Percentiles rank a stretch among this genome's conserved stretches.
These are phyloP conservation scores for Aureobasidium subglaciale DNA, from an alignment of 2,329 filamentous ascomycete genomes.

Conservation along the genomic window DNA sequence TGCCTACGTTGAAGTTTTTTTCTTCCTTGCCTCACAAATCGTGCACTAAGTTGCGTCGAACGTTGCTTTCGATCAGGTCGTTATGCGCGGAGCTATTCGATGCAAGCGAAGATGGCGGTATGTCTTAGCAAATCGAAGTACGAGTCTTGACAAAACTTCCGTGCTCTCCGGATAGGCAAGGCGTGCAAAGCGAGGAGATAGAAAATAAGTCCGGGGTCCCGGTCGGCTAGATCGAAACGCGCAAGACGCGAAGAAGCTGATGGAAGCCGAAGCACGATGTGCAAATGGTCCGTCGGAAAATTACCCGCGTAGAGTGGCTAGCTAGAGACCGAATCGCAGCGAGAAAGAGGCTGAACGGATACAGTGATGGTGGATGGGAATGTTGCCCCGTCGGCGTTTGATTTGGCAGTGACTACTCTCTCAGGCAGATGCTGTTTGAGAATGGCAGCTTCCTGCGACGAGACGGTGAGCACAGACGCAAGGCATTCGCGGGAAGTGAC, in stretches of 20 bases:
- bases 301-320: neutral
- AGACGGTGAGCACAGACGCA: neutral
- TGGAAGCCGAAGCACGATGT: conserved; percentile 5
- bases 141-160: neutral
- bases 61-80: neutral
- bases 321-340: neutral
- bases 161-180: neutral
- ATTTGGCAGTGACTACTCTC: neutral
- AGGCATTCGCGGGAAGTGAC: conserved; percentile 6
- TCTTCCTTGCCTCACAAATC: neutral
- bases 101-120: neutral
- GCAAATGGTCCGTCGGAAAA: neutral
- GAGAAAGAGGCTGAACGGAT: conserved; percentile 10
- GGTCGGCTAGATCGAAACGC: conserved; percentile 5
- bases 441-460: neutral
- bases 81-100: neutral
- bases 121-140: neutral
- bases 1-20: conserved; percentile 10
- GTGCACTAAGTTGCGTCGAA: neutral
- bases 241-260: conserved; percentile 5
- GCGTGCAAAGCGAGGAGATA: neutral
- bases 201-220: conserved; percentile 6
- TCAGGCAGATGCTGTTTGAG: neutral
- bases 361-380: neutral
- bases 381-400: conserved; percentile 8